A percentile compares a stretch with the other conserved stretches of the same genome.
phyloP scores from a whole-genome alignment of 2,329 filamentous ascomycete genomes.

The Fusarium sp. region DNA sequence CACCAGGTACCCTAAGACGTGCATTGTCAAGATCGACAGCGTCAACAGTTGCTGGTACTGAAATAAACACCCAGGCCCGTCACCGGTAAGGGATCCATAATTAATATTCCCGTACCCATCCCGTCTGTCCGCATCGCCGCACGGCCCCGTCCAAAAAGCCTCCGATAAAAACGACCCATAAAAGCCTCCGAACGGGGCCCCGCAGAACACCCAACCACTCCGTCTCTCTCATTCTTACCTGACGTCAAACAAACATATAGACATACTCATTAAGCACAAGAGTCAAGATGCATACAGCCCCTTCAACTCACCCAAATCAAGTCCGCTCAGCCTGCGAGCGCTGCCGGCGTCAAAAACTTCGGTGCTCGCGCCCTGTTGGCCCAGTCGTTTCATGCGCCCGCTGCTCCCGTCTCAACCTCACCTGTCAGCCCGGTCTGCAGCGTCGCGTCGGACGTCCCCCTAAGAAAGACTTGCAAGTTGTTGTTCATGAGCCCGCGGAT shows the following conservation, averaged over 20 bases:
- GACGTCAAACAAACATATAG: neutral
- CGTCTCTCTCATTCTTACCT: neutral
- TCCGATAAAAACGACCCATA: neutral
- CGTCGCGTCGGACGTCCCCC: conserved; percentile 48
- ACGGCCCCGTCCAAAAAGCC: neutral
- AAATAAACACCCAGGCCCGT: neutral
- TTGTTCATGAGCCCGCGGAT: neutral
- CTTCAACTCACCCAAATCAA: conserved; percentile 46
- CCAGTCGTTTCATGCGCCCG: conserved; percentile 42
- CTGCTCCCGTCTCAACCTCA: conserved; percentile 45
- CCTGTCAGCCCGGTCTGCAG: conserved; percentile 46
- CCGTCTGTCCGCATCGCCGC: neutral
- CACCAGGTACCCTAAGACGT: too few relatives aligned
- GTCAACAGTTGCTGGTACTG: too few relatives aligned
- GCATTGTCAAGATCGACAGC: too few relatives aligned
- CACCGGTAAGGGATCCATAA: neutral
- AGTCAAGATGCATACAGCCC: conserved; percentile 31
- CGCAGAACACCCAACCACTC: neutral
- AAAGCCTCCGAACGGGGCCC: conserved; percentile 4
- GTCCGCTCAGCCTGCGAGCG: conserved; percentile 49
- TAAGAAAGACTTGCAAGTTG: conserved; percentile 31
- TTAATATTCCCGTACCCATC: neutral
- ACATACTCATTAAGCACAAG: neutral
- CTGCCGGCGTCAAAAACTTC: conserved; percentile 49
- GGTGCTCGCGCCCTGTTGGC: conserved; percentile 44